Evolutionary conservation across 2,329 filamentous ascomycete genomes (phyloP), one percentile per base, ranked within the genome.

Genomic region (Bertia moriformis): DNA sequence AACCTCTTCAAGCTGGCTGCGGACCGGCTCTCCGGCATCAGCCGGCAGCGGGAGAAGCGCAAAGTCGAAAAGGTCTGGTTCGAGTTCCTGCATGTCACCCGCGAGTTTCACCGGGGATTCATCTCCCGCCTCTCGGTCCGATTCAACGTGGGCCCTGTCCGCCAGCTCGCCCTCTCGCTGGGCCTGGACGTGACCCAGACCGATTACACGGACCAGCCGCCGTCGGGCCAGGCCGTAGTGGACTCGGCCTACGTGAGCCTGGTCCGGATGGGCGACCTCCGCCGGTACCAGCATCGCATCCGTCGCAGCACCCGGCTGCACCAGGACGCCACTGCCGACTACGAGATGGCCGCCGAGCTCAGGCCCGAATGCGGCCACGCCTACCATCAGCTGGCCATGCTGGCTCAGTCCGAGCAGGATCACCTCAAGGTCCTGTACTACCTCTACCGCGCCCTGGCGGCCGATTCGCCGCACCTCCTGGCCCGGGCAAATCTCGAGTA

Each of bases 351-450:
- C 17, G 75, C 78, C 45, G 75, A 82, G 39, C 70, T 96, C 39
- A 72, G 83, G 47, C 86, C 89, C 3, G 66, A 74, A 14, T 86
- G 83, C 36, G 89, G 89, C 19, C 74, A 78, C 45, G 83, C 86
- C 14, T 83, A 93, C 51, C 89, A 98, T 51, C 91, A 96, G 57
- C 76, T 91, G 55, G 88, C 84, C 24, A 83, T 96, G 71, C n/a
- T n/a, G n/a, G n/a, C n/a, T n/a, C n/a, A 85, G 37, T 78, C 82
- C 39, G 76, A 88, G 49, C 73, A 71, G 42, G 81, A 89, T 47
- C 83, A 93, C 53, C 71, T 96, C 38, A 76, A 86, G 44, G 79
- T 86, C 7, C 80, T 93, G 19, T 96, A 95, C 57, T 78, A 94
- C 56, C 74, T 96, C 30, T 91, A 94, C 53, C 79, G 88, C 45